These are phyloP conservation scores for Hypoxylon sp. DNA, from an alignment of 2,329 filamentous ascomycete species.

Conservation along the genomic window DNA sequence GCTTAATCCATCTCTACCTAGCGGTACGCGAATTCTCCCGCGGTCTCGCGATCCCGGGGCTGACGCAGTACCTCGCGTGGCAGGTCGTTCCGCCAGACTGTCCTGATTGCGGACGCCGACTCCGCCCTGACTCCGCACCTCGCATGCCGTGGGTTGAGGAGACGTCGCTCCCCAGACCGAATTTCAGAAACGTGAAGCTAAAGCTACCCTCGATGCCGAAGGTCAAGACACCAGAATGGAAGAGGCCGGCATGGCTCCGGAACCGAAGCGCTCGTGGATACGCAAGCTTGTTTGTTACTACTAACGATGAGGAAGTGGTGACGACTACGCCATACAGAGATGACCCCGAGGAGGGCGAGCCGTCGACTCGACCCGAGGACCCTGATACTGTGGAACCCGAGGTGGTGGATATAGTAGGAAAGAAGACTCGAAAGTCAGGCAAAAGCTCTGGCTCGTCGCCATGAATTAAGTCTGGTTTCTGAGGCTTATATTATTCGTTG, in stretches of 20 bases:
- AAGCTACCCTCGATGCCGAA: conserved; percentile 54
- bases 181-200: conserved; percentile 19
- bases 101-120: conserved; percentile 56
- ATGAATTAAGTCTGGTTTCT: neutral
- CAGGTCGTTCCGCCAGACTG: conserved; percentile 57
- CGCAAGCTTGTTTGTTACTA: conserved; percentile 17
- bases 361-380: conserved; percentile 24
- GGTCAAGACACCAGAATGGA: conserved; percentile 32
- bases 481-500: neutral
- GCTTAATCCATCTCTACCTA: conserved; percentile 56
- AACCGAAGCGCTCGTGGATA: conserved; percentile 16
- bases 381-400: conserved; percentile 38
- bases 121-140: conserved; percentile 52
- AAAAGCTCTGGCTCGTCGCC: conserved; percentile 30
- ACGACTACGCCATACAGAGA: conserved; percentile 33
- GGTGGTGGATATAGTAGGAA: conserved; percentile 41
- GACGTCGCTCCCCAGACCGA: conserved; percentile 29
- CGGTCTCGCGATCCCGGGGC: conserved; percentile 56
- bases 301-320: conserved; percentile 32
- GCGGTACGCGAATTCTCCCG: conserved; percentile 56
- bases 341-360: conserved; percentile 31
- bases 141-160: conserved; percentile 44
- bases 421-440: conserved; percentile 35
- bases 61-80: conserved; percentile 58
- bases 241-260: conserved; percentile 36